These are phyloP conservation scores for Cladophialophora immunda DNA, from an alignment of 2,329 filamentous ascomycete genomes.

Conservation along the genomic window DNA sequence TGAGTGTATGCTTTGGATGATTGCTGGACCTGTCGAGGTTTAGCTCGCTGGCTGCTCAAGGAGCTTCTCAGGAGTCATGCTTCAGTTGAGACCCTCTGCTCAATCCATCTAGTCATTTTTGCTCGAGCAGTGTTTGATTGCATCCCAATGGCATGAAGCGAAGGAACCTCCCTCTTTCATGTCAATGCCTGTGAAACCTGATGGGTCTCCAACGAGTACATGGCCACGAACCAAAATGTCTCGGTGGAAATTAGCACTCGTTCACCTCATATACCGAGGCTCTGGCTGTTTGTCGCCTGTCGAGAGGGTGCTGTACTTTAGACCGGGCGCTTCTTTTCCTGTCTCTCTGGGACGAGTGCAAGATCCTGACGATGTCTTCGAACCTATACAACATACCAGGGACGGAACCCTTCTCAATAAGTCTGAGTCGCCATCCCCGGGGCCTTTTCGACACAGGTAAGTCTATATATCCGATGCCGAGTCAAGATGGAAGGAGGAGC, in stretches of 20 bases:
- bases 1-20: not conserved
- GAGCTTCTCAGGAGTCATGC: not conserved
- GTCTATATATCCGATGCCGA: not conserved
- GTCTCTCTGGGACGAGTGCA: not conserved
- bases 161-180: not conserved
- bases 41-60: not conserved
- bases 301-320: not conserved
- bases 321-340: not conserved
- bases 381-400: not conserved
- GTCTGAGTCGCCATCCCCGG: not conserved
- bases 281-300: not conserved
- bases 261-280: not conserved
- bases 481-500: not conserved
- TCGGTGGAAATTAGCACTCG: not conserved
- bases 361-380: not conserved
- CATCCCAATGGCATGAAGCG: not conserved
- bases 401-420: not conserved
- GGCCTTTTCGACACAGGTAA: not conserved
- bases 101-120: not conserved
- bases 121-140: not conserved
- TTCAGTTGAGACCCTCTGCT: not conserved
- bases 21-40: not conserved
- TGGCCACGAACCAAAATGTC: not conserved
- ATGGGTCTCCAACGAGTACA: too few relatives aligned
- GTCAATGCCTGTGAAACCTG: not conserved